A percentile compares a stretch with the other conserved stretches of the same genome.
phyloP scores from a whole-genome alignment of 2,329 filamentous ascomycete species.

The Remersonia thermophila region DNA sequence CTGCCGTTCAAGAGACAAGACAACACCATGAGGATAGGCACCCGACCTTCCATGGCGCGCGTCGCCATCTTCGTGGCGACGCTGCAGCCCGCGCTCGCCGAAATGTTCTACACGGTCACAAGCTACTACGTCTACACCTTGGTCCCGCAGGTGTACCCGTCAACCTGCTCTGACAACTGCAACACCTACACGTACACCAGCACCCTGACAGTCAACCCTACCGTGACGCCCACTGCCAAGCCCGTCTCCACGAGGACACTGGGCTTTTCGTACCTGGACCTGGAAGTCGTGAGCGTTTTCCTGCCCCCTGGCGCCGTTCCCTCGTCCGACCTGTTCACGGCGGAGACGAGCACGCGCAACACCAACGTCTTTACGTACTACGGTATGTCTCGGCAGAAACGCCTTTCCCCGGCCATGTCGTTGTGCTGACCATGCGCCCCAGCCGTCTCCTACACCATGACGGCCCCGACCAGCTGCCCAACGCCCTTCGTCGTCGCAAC shows the following conservation, averaged over 20 bases:
- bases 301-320: neutral
- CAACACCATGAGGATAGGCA: neutral
- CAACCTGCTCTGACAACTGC: neutral
- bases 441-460: constrained; percentile 8
- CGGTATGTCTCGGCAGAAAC: neutral
- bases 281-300: constrained; percentile 4
- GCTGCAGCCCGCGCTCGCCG: constrained; percentile 5
- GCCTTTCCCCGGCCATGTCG: no score
- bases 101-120: constrained; percentile 6
- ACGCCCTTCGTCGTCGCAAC: constrained; percentile 19
- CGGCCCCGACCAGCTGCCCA: constrained; percentile 19
- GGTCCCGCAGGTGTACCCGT: neutral
- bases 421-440: no score
- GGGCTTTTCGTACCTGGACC: constrained; percentile 3
- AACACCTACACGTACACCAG: neutral
- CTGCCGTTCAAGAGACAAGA: neutral
- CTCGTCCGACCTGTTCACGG: constrained; percentile 1
- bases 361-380: constrained; percentile 1
- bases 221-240: constrained; percentile 1
- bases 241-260: constrained; percentile 1
- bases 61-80: constrained; percentile 1
- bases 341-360: neutral
- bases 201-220: constrained; percentile 2
- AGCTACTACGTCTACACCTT: constrained; percentile 1
- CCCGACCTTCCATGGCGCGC: constrained; percentile 2